phyloP scores from a whole-genome alignment of 2,329 filamentous ascomycete species.

The Sclerotinia minor region DNA sequence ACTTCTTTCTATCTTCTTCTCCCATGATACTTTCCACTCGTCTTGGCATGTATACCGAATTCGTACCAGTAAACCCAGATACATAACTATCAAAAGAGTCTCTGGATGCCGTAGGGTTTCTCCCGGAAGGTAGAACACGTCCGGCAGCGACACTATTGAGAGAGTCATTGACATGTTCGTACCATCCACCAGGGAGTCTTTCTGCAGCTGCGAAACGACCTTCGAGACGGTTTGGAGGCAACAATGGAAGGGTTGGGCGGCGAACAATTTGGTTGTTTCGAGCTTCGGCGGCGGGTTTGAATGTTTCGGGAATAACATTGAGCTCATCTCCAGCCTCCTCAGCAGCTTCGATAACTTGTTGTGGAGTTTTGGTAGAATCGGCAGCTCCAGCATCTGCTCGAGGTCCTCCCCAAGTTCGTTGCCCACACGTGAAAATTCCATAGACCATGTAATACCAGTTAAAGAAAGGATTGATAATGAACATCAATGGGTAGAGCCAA shows the following conservation, averaged over 20 bases:
- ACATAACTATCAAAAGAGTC: conserved; percentile 67
- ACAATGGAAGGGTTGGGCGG: conserved; percentile 58
- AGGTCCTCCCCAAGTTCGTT: conserved; percentile 93
- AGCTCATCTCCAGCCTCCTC: conserved; percentile 80
- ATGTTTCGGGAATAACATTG: conserved; percentile 85
- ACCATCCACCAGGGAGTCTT: conserved; percentile 66
- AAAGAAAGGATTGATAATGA: conserved; percentile 91
- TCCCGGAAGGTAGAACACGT: conserved; percentile 34
- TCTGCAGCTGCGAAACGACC: conserved; percentile 76
- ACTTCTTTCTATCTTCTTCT: conserved; percentile 73
- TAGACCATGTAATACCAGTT: conserved; percentile 90
- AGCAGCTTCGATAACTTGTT: conserved; percentile 81
- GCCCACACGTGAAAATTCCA: conserved; percentile 68
- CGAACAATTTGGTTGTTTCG: conserved; percentile 48
- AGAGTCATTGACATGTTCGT: conserved; percentile 69
- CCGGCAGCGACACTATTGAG: conserved; percentile 55
- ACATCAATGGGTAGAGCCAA: conserved; percentile 94
- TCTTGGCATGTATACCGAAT: conserved; percentile 68
- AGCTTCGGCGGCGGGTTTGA: conserved; percentile 61
- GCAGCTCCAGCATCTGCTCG: conserved; percentile 84
- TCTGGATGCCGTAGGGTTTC: conserved; percentile 51
- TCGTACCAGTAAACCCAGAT: conserved; percentile 56
- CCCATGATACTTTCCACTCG: conserved; percentile 65
- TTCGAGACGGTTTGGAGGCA: conserved; percentile 73
- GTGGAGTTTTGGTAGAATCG: conserved; percentile 71